Percentiles rank a stretch among this genome's conserved stretches.
Evolutionary conservation across 106 monocot species (phyloP).

Genomic region (Alisma plantagoaquatica): DNA sequence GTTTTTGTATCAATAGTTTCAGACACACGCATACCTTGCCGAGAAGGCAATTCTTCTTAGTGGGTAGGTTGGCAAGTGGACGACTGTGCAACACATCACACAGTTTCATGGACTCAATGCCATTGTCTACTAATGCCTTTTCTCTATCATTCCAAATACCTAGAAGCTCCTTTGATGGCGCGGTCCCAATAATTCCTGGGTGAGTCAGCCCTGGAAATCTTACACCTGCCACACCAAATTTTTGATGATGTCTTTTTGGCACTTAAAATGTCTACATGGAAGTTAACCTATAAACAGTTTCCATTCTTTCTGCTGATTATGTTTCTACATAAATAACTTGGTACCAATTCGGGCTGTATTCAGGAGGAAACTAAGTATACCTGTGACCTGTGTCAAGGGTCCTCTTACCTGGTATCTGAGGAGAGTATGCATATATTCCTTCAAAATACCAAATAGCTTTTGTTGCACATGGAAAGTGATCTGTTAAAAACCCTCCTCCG

Average conservation of each 20-base stretch:
- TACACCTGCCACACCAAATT: neutral
- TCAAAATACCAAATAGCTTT: slow-evolving; percentile 97
- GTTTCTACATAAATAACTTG: too few relatives aligned
- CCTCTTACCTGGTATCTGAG: slow-evolving; percentile 77
- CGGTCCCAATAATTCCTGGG: slow-evolving; percentile 75
- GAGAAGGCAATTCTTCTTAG: slow-evolving; percentile 51
- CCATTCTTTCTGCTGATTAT: too few relatives aligned
- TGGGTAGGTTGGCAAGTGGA: slow-evolving; percentile 68
- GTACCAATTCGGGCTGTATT: neutral
- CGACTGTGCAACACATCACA: slow-evolving; percentile 74
- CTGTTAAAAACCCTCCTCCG: slow-evolving; percentile 92
- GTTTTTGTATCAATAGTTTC: too few relatives aligned
- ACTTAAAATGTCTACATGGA: too few relatives aligned
- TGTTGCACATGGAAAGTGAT: slow-evolving; percentile 74
- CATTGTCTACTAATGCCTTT: slow-evolving; percentile 46
- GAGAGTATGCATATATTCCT: slow-evolving; percentile 86
- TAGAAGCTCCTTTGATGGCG: slow-evolving; percentile 72
- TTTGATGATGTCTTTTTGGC: too few relatives aligned
- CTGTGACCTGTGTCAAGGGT: too few relatives aligned
- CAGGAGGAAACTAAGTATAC: neutral
- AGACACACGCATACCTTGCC: too few relatives aligned
- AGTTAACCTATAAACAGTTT: too few relatives aligned
- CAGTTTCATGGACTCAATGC: slow-evolving; percentile 26
- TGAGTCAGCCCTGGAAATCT: slow-evolving; percentile 80
- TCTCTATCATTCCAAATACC: slow-evolving; percentile 87